A percentile compares a stretch with the other conserved stretches of the same genome.
Evolutionary conservation across 2,329 filamentous ascomycete species (phyloP).

Genomic region (Oidium heveae): DNA sequence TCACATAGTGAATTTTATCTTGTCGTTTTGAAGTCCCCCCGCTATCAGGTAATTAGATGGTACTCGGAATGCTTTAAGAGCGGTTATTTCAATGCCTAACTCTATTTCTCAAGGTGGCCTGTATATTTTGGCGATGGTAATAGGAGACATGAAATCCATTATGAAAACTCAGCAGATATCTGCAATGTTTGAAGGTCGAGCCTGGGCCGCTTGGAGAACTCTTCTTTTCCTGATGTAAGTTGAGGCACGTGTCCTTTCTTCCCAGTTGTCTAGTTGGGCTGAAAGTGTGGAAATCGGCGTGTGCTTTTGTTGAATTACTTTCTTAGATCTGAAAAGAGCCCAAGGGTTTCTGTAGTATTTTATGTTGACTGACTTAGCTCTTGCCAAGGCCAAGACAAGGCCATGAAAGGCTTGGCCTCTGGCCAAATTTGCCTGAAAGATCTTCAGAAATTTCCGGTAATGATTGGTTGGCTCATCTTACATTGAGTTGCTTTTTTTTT

Average conservation of each 20-base stretch:
- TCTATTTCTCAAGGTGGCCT: background rate
- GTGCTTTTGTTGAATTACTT: background rate
- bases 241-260: no score
- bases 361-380: background rate
- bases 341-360: background rate
- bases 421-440: background rate
- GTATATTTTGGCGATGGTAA: background rate
- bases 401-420: background rate
- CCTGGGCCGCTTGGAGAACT: background rate
- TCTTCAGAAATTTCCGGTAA: background rate
- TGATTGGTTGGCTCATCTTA: background rate
- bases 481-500: background rate
- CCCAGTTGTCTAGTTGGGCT: background rate
- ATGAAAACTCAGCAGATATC: background rate
- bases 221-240: background rate
- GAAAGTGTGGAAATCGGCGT: background rate
- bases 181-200: background rate
- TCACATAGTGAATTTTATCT: background rate
- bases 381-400: background rate
- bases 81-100: background rate
- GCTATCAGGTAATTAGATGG: background rate
- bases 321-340: background rate
- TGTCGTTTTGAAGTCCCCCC: background rate
- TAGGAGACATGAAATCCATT: background rate
- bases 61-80: background rate